A percentile compares a stretch with the other conserved stretches of the same genome.
Conservation (phyloP, 2,329 filamentous ascomycete species). For the Nemania serpens region DNA sequence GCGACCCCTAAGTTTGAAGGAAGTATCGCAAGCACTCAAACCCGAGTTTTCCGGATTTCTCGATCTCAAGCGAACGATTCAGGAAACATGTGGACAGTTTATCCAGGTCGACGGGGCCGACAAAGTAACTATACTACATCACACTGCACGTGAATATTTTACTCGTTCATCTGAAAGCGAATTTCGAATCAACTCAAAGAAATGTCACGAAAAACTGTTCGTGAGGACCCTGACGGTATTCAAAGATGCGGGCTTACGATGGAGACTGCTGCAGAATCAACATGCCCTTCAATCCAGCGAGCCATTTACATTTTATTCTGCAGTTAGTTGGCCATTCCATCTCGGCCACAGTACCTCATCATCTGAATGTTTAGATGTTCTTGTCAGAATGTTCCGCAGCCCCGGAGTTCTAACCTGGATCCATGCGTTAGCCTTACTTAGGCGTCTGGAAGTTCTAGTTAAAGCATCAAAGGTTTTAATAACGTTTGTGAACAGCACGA, state of each 20-base stretch:
- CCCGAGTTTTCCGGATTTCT: conserved; percentile 19
- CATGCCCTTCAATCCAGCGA: neutral
- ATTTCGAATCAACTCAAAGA: conserved; percentile 4
- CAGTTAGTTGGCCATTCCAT: conserved; percentile 19
- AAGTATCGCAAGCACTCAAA: conserved; percentile 19
- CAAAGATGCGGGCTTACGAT: conserved; percentile 2
- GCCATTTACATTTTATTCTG: conserved; percentile 20
- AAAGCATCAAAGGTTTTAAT: conserved; percentile 10
- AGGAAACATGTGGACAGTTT: conserved; percentile 26
- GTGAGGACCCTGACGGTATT: neutral
- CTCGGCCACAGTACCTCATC: neutral
- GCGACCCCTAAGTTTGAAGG: conserved; percentile 16
- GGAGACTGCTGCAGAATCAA: neutral
- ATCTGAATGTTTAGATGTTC: neutral
- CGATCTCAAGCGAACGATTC: conserved; percentile 20
- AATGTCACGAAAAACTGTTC: conserved; percentile 3
- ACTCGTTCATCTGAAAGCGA: conserved; percentile 3
- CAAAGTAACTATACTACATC: conserved; percentile 21
- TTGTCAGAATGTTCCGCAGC: conserved; percentile 16
- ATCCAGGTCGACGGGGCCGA: conserved; percentile 18
- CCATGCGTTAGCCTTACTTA: conserved; percentile 20
- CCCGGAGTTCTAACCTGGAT: conserved; percentile 21
- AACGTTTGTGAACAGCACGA: neutral
- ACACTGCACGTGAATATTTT: conserved; percentile 28
- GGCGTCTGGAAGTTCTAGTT: conserved; percentile 13